phyloP scores from a whole-genome alignment of 2,329 filamentous ascomycete genomes.

The Tolypocladium endophyticum region DNA sequence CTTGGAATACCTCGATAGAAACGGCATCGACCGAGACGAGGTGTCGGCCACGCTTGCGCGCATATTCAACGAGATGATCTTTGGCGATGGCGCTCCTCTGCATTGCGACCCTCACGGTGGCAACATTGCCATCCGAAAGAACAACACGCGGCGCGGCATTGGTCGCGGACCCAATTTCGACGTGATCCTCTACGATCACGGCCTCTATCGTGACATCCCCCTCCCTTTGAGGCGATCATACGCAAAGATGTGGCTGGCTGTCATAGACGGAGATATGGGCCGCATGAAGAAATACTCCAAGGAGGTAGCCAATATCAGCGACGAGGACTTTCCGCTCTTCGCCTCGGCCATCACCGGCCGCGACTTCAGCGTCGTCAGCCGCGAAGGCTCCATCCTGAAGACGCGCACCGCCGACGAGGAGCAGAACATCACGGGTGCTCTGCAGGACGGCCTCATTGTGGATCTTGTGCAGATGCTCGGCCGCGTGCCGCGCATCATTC shows the following conservation, averaged over 20 bases:
- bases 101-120: conserved; percentile 97
- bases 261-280: conserved; percentile 78
- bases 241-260: conserved; percentile 93
- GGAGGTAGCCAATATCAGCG: conserved; percentile 79
- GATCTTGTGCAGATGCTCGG: conserved; percentile 83
- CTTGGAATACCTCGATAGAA: conserved; percentile 71
- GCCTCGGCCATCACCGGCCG: conserved; percentile 92
- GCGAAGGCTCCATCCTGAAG: conserved; percentile 41
- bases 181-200: conserved; percentile 92
- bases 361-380: conserved; percentile 70
- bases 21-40: conserved; percentile 87
- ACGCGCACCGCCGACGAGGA: conserved; percentile 67
- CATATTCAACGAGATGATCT: conserved; percentile 99
- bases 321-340: conserved; percentile 89
- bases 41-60: conserved; percentile 82
- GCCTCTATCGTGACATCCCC: conserved; percentile 88
- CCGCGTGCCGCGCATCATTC: conserved; percentile 80
- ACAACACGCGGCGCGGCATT: conserved; percentile 42
- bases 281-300: conserved; percentile 81
- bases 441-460: conserved; percentile 80
- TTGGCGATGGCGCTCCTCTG: conserved; percentile 74
- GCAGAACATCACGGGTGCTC: conserved; percentile 69
- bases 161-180: conserved; percentile 67
- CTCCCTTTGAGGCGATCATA: conserved; percentile 70
- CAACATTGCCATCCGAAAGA: conserved; percentile 85